Conservation (phyloP, 225 moss, liverwort and hornwort species). For the Climacium dendroides region DNA sequence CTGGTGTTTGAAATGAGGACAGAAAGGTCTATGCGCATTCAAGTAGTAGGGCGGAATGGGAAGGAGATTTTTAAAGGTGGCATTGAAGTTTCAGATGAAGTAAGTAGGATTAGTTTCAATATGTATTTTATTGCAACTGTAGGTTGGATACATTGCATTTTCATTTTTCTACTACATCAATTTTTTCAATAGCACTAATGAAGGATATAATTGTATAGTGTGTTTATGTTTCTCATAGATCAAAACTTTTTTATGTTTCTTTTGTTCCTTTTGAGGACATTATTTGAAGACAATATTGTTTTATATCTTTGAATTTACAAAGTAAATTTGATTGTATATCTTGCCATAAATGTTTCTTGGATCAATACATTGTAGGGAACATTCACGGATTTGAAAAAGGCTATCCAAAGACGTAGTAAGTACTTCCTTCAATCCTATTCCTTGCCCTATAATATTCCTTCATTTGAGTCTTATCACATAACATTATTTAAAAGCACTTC, state of each 20-base stretch:
- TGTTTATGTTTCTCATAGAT: not conserved
- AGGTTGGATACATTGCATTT: not conserved
- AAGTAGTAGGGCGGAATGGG: conserved; percentile 25
- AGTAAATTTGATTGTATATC: no score
- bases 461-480: not conserved
- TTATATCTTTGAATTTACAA: not conserved
- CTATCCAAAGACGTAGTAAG: conserved; percentile 34
- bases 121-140: not conserved
- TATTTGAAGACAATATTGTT: not conserved
- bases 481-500: not conserved
- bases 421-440: not conserved
- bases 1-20: conserved; percentile 7
- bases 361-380: conserved; percentile 6
- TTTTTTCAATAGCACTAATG: not conserved
- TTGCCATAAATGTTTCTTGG: not conserved
- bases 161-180: not conserved
- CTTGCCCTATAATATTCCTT: not conserved
- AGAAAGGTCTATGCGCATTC: conserved; percentile 16
- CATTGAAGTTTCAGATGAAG: conserved; percentile 31
- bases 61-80: conserved; percentile 31
- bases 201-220: not conserved
- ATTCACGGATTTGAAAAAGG: conserved; percentile 33
- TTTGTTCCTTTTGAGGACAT: not conserved
- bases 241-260: not conserved
- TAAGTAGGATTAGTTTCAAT: not conserved